Evolutionary conservation across 2,329 filamentous ascomycete genomes (phyloP), one percentile per base, ranked within the genome.

Genomic region (Colletotrichum lentis): DNA sequence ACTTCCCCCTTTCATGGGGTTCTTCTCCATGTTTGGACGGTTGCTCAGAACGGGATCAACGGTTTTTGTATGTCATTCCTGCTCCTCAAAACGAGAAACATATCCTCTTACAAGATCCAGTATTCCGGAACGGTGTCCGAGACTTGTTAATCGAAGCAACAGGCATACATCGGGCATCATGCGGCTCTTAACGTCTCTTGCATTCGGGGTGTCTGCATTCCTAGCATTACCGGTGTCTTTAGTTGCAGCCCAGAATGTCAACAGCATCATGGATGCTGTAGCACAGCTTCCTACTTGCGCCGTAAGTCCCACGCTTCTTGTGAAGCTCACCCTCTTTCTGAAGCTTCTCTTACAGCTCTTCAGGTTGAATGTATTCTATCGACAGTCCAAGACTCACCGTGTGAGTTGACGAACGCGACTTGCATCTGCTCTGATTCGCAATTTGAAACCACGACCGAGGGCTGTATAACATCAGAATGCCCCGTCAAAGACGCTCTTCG

Each of bases 241-340:
- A 6, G 31, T 44, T 14, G 14, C 31, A 22, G 67, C 63, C 20
- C 67, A 69, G 39, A 67, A 62, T 20, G 63, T 57, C 10, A 47
- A 24, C 18, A 54, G n/a, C 11, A 65, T 65, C 22, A 44, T 37
- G 6, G 56, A 62, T 31, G 63, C 63, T 20, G 64, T 75, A 18
- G 44, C 71, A 8, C 44, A 64, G 18, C 68, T 78, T 43, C 77
- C 76, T 0, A 20, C 69, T 6, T 79, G 77, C 71, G 75, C 77
- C 27, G 77, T 78, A 69, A 61, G 18, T 11, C 14, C 43, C 10
- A 16, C 20, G 6, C 12, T 44, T 20, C 24, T 14, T 16, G 20
- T 52, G n/a, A 10, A 11, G 11, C 8, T n/a, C 5, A 27, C 50
- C 22, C 7, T 5, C 1, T 31, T 2, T 31, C 7, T 31, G 1